Conservation (phyloP, 2,329 filamentous ascomycete species). For the Fusarium sp. region DNA sequence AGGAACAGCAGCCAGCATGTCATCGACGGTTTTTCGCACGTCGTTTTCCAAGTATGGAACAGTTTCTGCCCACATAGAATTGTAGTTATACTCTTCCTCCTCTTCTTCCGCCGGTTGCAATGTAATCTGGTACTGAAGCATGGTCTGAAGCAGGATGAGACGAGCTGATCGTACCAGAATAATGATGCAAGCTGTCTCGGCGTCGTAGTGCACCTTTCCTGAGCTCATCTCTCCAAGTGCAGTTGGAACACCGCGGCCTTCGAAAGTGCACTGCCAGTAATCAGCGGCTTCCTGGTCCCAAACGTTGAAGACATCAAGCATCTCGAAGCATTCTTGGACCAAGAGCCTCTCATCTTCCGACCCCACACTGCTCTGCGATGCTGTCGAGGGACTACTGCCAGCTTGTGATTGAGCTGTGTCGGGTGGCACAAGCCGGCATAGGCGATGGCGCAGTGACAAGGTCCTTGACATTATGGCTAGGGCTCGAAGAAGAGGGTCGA, state of each 20-base stretch:
- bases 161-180: slow-evolving; percentile 47
- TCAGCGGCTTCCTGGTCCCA: slow-evolving; percentile 47
- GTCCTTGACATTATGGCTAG: slow-evolving; percentile 48
- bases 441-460: slow-evolving; percentile 26
- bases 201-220: slow-evolving; percentile 40
- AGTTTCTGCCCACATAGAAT: slow-evolving; percentile 25
- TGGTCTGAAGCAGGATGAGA: slow-evolving; percentile 45
- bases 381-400: background rate
- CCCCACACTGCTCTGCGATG: background rate
- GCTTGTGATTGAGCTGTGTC: background rate
- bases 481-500: slow-evolving; percentile 47
- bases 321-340: slow-evolving; percentile 42
- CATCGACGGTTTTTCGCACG: slow-evolving; percentile 43
- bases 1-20: slow-evolving; percentile 47
- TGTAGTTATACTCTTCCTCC: slow-evolving; percentile 7
- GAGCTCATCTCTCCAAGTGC: slow-evolving; percentile 42
- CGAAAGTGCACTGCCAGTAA: slow-evolving; percentile 48
- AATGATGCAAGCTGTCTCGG: slow-evolving; percentile 49
- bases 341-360: slow-evolving; percentile 15
- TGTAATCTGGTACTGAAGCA: slow-evolving; percentile 42
- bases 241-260: slow-evolving; percentile 43
- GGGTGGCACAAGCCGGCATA: slow-evolving; percentile 10
- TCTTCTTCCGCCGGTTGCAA: slow-evolving; percentile 12
- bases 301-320: slow-evolving; percentile 44
- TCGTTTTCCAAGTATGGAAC: slow-evolving; percentile 39